phyloP scores from a whole-genome alignment of 805 yeast species.

The Kluyveromyces aestuarii region DNA sequence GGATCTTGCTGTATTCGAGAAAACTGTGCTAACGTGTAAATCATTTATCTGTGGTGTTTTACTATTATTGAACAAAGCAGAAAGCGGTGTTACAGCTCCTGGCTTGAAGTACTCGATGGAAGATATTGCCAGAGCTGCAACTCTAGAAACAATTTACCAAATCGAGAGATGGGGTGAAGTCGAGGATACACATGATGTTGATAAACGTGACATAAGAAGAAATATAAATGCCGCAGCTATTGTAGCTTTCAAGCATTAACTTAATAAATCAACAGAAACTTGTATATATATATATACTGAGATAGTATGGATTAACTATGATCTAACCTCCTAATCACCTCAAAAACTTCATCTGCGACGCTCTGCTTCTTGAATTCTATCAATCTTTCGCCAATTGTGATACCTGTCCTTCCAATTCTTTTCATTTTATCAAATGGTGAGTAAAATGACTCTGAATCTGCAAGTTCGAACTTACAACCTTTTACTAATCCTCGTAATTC shows the following conservation, averaged over 20 bases:
- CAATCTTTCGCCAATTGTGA: constrained; percentile 12
- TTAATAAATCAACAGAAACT: neutral
- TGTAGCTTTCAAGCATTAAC: constrained; percentile 29
- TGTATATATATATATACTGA: neutral
- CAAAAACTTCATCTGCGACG: constrained; percentile 19
- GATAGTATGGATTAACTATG: neutral
- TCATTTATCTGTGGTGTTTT: constrained; percentile 78
- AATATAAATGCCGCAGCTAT: constrained; percentile 72
- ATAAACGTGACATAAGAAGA: constrained; percentile 79
- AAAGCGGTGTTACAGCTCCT: constrained; percentile 8
- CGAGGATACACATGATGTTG: constrained; percentile 98
- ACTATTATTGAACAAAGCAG: constrained; percentile 40
- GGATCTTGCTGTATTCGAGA: constrained; percentile 83
- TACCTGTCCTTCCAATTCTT: constrained; percentile 24
- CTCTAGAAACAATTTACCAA: constrained; percentile 76
- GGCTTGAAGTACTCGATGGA: constrained; percentile 41
- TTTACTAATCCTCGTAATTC: constrained; percentile 11
- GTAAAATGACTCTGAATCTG: constrained; percentile 4
- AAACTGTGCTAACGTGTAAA: constrained; percentile 77
- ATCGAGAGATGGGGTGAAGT: constrained; percentile 96
- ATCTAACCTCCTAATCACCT: constrained; percentile 7
- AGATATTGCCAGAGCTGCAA: constrained; percentile 67
- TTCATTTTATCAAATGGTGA: constrained; percentile 11
- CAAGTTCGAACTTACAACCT: constrained; percentile 13
- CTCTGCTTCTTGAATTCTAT: constrained; percentile 20